A percentile compares a stretch with the other conserved stretches of the same genome.
phyloP scores from a whole-genome alignment of 352 stramenopile genomes.

The Pythium chondricola region DNA sequence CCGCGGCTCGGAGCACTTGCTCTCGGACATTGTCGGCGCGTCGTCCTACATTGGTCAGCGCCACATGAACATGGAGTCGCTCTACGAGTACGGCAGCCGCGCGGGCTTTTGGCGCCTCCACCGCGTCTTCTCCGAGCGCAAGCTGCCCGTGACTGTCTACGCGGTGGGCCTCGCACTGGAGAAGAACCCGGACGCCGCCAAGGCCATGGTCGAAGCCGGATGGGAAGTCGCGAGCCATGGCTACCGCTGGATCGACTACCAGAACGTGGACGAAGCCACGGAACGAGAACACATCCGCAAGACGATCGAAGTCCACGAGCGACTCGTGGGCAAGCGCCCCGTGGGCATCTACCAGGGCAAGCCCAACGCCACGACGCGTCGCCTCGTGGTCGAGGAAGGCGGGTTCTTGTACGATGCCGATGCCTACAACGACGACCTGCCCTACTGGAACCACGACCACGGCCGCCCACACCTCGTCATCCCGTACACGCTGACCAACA shows the following conservation, averaged over 20 bases:
- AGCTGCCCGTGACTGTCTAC: slow-evolving; percentile 91
- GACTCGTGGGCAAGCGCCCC: slow-evolving; percentile 84
- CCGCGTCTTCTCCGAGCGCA: slow-evolving; percentile 83
- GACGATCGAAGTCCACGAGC: slow-evolving; percentile 89
- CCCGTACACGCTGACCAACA: slow-evolving; percentile 94
- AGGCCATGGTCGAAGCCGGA: slow-evolving; percentile 88
- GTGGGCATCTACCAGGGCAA: slow-evolving; percentile 96
- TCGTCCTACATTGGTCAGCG: slow-evolving; percentile 60
- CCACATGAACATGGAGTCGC: slow-evolving; percentile 93
- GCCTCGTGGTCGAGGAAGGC: slow-evolving; percentile 88
- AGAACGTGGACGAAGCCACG: slow-evolving; percentile 87
- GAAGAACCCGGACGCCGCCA: slow-evolving; percentile 85
- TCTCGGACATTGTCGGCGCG: slow-evolving; percentile 91
- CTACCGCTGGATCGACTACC: slow-evolving; percentile 96
- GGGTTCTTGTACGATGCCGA: slow-evolving; percentile 96
- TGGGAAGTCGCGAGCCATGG: slow-evolving; percentile 94
- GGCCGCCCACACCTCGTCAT: slow-evolving; percentile 92
- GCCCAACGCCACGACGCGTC: slow-evolving; percentile 89
- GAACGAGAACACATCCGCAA: slow-evolving; percentile 91
- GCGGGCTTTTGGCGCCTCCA: slow-evolving; percentile 94
- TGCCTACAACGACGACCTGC: slow-evolving; percentile 94
- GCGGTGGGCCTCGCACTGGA: slow-evolving; percentile 93
- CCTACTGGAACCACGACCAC: slow-evolving; percentile 91
- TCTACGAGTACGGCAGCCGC: slow-evolving; percentile 95
- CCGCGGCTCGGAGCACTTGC: slow-evolving; percentile 82